Base-by-base conservation (phyloP, 192 early-diverging fungal species). In the Mortierella antarctica region DNA sequence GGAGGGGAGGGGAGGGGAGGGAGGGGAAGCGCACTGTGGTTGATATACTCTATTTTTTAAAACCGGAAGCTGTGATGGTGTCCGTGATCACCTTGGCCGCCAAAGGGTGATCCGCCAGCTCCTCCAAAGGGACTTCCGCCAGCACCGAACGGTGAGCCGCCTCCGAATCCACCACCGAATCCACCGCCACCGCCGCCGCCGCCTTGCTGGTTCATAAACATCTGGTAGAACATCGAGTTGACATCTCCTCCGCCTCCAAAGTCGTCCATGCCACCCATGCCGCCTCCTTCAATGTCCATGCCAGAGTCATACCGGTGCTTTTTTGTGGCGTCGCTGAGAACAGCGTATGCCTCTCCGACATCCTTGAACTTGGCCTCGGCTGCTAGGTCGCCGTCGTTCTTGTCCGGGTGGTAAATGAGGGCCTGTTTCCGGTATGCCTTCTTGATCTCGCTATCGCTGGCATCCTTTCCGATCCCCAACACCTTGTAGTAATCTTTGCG, bases 401-500 rank as follows among this genome's bases (percentile, higher is more conserved):
- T 95, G 85, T 98, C 97, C 54, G 96, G 97, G 73, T 99, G 97
- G 83, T 95, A 91, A 70, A 89, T 83, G 17, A 99, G 87, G 4
- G 96, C 96, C 14, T 94, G 84, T 71, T 91, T 94, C 74, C 91
- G 87, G 67, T 95, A 95, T 13, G 93, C 93, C 84, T 93, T 93
- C 70, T 94, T 94, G 71, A 95, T 91, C 49, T 91, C 92, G 20
- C 88, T 89, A 17, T 98, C 96, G 31, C 82, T 81, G 12, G 96
- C 94, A 52, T 87, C 83, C 78, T 92, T 93, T 11, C 82, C 40
- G 20, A 97, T 81, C 11, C 92, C 95, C 17, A 99, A 79, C 65
- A 98, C 93, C 83, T 96, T 91, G 85, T 99, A 99, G 73, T 97
- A 99, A 79, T 99, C 97, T 79, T 98, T 98, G 60, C 95, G 89